Base-by-base conservation (phyloP, 768 basidiomycete species). In the Rhodosporidiobolus odoratus region DNA sequence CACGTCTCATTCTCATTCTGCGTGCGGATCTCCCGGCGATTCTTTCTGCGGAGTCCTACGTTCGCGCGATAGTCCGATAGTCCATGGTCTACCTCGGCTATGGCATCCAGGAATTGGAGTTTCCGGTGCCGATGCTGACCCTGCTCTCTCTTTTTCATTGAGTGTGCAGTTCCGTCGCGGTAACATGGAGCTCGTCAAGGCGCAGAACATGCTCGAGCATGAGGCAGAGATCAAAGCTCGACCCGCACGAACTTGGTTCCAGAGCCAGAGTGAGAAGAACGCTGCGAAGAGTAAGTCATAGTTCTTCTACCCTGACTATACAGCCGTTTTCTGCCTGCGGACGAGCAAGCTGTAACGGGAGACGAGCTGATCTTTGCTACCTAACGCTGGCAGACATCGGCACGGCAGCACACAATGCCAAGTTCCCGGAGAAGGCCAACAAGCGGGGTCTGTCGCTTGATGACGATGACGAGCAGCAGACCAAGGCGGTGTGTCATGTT, bases 191-290 rank as follows among this genome's bases (percentile, higher is more conserved):
- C 77, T 99, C 35, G 87, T 84, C 74, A 99, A 97, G 79, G 91
- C 93, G 30, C 86, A 95, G 80, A 99, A 99, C 79, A 87, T 98
- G 84, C 86, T 97, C 58, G 89, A 96, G 78, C 92, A 98, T 73
- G 85, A 90, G 79, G 86, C 84, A 17, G 95, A 98, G 81, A 99
- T 99, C 75, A 90, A 87, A 79, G 88, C 91, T 30, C 84, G 94
- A 67, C 96, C 96, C 9, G 92, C 92, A 25, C 85, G 95, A 75
- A 97, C 93, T n/a, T 99, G 96, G 96, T 99, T 99, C 84, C 96
- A 97, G 81, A 86, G 84, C 15, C 83, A 84, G 66, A 89, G 88
- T 79, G 92, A 96, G 76, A 97, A 90, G 81, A 80, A 83, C 71
- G 86, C 85, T 69, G 84, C 92, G 8, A 86, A 88, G 86, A 88